phyloP scores from a whole-genome alignment of 495 filamentous ascomycete species.

The Sphaerosporella brunnea region DNA sequence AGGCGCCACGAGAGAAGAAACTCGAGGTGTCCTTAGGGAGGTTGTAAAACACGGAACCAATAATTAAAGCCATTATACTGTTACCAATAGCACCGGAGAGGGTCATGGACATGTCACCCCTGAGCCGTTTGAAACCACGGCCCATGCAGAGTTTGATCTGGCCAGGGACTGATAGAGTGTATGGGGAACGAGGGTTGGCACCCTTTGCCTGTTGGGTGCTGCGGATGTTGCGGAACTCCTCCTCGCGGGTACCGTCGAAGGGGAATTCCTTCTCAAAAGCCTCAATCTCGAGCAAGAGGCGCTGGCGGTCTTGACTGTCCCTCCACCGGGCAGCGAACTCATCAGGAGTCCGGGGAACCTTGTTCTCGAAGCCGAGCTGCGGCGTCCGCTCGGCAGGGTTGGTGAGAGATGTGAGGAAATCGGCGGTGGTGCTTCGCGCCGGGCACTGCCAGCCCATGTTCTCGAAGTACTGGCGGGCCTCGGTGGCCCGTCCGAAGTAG shows the following conservation, averaged over 20 bases:
- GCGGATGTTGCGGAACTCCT: conserved; percentile 50
- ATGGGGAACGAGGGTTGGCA: no score
- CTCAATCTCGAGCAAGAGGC: conserved; percentile 47
- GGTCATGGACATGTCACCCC: conserved; percentile 65
- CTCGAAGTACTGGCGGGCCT: conserved; percentile 65
- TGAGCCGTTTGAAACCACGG: conserved; percentile 65
- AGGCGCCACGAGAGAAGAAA: conserved; percentile 59
- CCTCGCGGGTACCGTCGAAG: conserved; percentile 49
- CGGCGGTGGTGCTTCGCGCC: conserved; percentile 64
- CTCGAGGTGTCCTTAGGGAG: conserved; percentile 45
- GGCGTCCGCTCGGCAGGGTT: conserved; percentile 68
- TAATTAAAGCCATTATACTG: conserved; percentile 55
- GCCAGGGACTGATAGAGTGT: conserved; percentile 58
- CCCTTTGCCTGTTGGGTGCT: no score
- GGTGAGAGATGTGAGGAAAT: conserved; percentile 71
- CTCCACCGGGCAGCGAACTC: conserved; percentile 50
- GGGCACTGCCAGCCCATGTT: conserved; percentile 58
- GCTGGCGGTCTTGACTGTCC: conserved; percentile 38
- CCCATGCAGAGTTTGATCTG: conserved; percentile 72
- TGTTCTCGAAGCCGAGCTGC: conserved; percentile 37
- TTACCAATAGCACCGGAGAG: conserved; percentile 56
- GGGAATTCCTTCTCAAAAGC: conserved; percentile 42
- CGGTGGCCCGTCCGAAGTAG: conserved; percentile 54
- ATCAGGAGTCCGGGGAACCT: conserved; percentile 49
- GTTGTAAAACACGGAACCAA: conserved; percentile 63